Percentiles rank a stretch among this genome's conserved stretches.
Conservation (phyloP, 2,329 filamentous ascomycete species). For the Aspergillus vadensis region DNA sequence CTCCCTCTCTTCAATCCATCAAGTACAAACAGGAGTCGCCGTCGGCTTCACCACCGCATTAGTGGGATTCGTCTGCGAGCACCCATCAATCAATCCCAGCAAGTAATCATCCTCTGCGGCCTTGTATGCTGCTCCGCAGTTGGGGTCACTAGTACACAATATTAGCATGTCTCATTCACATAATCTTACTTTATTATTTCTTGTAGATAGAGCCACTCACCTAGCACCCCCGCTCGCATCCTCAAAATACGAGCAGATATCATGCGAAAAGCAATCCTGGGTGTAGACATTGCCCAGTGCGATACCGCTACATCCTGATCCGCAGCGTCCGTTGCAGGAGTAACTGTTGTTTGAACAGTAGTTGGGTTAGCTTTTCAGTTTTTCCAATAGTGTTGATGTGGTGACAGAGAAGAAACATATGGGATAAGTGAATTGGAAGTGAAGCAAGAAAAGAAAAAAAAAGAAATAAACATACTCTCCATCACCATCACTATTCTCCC, state of each 20-base stretch:
- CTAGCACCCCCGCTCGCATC: slow-evolving; percentile 20
- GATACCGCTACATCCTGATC: slow-evolving; percentile 16
- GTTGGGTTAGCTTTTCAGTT: too few species aligned
- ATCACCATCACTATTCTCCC: slow-evolving; percentile 11
- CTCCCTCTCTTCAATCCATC: neutral
- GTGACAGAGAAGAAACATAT: too few species aligned
- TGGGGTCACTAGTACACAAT: slow-evolving; percentile 10
- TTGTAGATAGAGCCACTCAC: neutral
- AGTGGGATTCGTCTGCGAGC: slow-evolving; percentile 15
- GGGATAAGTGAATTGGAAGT: too few species aligned
- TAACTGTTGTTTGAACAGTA: slow-evolving; percentile 9
- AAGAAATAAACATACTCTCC: slow-evolving; percentile 14
- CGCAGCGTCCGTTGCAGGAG: slow-evolving; percentile 25
- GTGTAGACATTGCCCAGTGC: slow-evolving; percentile 22
- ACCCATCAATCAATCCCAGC: slow-evolving; percentile 7
- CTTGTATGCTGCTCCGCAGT: slow-evolving; percentile 17
- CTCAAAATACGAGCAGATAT: slow-evolving; percentile 24
- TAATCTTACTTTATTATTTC: too few species aligned
- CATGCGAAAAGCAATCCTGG: slow-evolving; percentile 24
- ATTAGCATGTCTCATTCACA: too few species aligned
- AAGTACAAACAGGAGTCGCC: slow-evolving; percentile 3
- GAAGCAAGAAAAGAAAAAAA: neutral
- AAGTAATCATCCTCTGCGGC: slow-evolving; percentile 15
- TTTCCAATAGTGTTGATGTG: too few species aligned
- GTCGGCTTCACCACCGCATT: slow-evolving; percentile 4